Evolutionary conservation across 2,329 filamentous ascomycete genomes (phyloP).

Genomic region (Colletotrichum kahawae): DNA sequence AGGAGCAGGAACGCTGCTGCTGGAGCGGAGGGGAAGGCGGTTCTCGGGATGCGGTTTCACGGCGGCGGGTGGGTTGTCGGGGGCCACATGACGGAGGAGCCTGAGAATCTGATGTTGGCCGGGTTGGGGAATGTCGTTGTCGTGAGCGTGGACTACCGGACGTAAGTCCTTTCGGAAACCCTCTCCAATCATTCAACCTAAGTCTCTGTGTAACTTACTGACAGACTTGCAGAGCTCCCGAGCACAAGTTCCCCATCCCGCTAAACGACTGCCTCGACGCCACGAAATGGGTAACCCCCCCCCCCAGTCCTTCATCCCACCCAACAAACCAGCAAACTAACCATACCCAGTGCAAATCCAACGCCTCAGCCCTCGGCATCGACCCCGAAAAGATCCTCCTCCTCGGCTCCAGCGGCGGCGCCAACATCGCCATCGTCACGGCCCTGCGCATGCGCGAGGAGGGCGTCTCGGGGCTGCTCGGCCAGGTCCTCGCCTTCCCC

Average conservation of each 20-base stretch:
- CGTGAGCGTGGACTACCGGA: constrained; percentile 41
- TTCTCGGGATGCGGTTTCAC: constrained; percentile 38
- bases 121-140: constrained; percentile 37
- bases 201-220: neutral
- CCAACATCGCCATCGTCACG: constrained; percentile 34
- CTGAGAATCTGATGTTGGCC: constrained; percentile 39
- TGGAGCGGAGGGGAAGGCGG: constrained; percentile 9
- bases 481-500: constrained; percentile 39
- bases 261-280: constrained; percentile 41
- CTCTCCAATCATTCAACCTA: too few species aligned
- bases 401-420: constrained; percentile 39
- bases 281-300: constrained; percentile 38
- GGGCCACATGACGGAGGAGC: constrained; percentile 36
- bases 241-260: constrained; percentile 38
- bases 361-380: constrained; percentile 32
- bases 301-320: neutral
- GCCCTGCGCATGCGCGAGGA: constrained; percentile 35
- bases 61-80: constrained; percentile 41
- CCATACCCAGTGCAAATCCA: constrained; percentile 30
- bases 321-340: fast-evolving
- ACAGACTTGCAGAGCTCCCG: constrained; percentile 36
- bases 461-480: constrained; percentile 35
- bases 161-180: constrained; percentile 27
- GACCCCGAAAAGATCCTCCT: constrained; percentile 39
- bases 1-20: constrained; percentile 24